Conservation (phyloP, 192 early-diverging fungal genomes). For the Coemansia sp. region DNA sequence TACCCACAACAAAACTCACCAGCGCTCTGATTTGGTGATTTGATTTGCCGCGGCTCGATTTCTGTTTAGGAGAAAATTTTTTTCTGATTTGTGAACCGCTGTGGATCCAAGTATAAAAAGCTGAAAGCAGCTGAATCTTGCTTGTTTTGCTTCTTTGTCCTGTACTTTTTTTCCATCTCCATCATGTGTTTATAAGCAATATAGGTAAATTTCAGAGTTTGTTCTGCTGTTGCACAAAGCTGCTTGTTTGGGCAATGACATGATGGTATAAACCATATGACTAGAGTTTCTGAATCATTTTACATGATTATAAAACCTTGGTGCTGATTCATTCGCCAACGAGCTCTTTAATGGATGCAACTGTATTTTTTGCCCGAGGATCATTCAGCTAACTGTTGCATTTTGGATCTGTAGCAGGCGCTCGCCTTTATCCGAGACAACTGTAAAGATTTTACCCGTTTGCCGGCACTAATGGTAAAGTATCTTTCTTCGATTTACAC, state of each 20-base stretch:
- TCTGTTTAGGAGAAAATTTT: neutral
- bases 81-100: neutral
- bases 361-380: too few relatives aligned
- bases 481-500: neutral
- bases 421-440: too few relatives aligned
- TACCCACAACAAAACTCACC: neutral
- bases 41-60: neutral
- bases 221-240: too few relatives aligned
- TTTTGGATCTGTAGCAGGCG: too few relatives aligned
- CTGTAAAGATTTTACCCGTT: too few relatives aligned
- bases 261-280: constrained; percentile 48
- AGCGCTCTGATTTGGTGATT: too few relatives aligned
- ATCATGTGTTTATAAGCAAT: constrained; percentile 1
- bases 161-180: constrained; percentile 1
- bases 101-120: neutral
- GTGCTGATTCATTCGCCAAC: neutral
- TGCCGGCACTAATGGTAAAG: neutral
- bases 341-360: too few relatives aligned
- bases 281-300: constrained; percentile 48
- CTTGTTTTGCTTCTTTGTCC: neutral
- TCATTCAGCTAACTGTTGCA: too few relatives aligned
- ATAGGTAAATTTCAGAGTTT: too few relatives aligned
- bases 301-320: constrained; percentile 17
- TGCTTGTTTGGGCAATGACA: too few relatives aligned
- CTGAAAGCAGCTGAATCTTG: neutral